Conservation (phyloP, 2,329 filamentous ascomycete species). For the Fusarium devonianum region DNA sequence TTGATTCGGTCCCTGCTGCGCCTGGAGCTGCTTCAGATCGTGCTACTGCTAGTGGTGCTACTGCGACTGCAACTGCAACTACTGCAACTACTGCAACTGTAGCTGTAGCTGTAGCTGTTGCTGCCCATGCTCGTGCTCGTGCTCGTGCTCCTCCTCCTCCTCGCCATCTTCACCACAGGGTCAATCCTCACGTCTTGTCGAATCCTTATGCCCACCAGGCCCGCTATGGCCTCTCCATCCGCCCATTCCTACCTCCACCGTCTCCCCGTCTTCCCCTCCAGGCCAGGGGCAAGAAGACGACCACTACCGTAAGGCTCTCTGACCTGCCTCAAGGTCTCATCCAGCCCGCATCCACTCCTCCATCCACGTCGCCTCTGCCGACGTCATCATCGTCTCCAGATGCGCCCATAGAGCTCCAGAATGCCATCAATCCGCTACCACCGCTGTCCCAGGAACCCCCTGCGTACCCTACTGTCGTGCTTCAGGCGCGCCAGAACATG, state of each 20-base stretch:
- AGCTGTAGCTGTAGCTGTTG: conserved; percentile 1
- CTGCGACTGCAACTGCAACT: neutral
- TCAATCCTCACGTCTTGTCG: too few relatives aligned
- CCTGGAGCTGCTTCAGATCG: conserved; percentile 1
- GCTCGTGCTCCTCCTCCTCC: conserved; percentile 8
- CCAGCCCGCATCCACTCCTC: conserved; percentile 26
- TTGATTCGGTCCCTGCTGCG: conserved; percentile 15
- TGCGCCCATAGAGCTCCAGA: conserved; percentile 16
- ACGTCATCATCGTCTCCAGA: conserved; percentile 29
- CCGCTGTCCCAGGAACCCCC: conserved; percentile 53
- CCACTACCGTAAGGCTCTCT: conserved; percentile 59
- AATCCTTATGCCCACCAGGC: conserved; percentile 5
- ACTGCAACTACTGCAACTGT: neutral
- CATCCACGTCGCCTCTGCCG: conserved; percentile 24
- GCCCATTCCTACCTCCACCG: conserved; percentile 30
- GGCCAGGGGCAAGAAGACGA: conserved; percentile 61
- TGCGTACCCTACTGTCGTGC: conserved; percentile 84
- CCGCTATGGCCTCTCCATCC: conserved; percentile 22
- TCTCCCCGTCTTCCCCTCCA: conserved; percentile 36
- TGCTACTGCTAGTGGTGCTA: conserved; percentile 10
- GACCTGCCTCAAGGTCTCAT: conserved; percentile 65
- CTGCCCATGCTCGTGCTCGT: neutral
- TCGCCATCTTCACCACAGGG: neutral
- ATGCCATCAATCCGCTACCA: conserved; percentile 38
- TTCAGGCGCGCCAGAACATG: conserved; percentile 90